phyloP scores from a whole-genome alignment of 306 rosid genomes.

The Sicyos baderoa region DNA sequence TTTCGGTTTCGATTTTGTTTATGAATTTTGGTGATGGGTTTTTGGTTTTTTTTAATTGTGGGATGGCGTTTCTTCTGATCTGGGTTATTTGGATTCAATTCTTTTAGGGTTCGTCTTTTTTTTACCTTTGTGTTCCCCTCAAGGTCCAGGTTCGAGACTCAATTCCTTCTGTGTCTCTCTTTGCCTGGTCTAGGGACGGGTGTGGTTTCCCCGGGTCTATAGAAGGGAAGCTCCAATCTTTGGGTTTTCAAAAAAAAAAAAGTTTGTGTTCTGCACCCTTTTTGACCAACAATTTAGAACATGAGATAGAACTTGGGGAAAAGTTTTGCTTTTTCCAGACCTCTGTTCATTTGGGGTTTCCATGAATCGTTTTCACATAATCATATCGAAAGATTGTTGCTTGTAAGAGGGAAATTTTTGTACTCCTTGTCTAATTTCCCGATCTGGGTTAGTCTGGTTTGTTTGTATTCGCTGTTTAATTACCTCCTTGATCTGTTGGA shows the following conservation, averaged over 20 bases:
- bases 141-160: too few relatives aligned
- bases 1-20: too few relatives aligned
- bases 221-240: too few relatives aligned
- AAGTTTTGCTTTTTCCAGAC: background rate
- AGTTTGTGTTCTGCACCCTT: too few relatives aligned
- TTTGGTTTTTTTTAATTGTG: too few relatives aligned
- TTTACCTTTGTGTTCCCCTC: too few relatives aligned
- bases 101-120: background rate
- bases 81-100: background rate
- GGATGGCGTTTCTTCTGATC: constrained; percentile 9
- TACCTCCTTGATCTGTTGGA: background rate
- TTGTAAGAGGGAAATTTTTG: background rate
- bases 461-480: background rate
- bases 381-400: background rate
- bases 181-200: too few relatives aligned
- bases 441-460: background rate
- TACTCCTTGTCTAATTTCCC: background rate
- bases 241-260: too few relatives aligned
- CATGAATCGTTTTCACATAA: background rate
- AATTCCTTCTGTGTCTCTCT: too few relatives aligned
- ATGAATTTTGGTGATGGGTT: too few relatives aligned
- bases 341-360: background rate
- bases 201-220: too few relatives aligned
- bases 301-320: background rate
- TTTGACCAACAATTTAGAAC: background rate